Conservation (phyloP, 2,329 filamentous ascomycete species). For the Aspergillus fructus region DNA sequence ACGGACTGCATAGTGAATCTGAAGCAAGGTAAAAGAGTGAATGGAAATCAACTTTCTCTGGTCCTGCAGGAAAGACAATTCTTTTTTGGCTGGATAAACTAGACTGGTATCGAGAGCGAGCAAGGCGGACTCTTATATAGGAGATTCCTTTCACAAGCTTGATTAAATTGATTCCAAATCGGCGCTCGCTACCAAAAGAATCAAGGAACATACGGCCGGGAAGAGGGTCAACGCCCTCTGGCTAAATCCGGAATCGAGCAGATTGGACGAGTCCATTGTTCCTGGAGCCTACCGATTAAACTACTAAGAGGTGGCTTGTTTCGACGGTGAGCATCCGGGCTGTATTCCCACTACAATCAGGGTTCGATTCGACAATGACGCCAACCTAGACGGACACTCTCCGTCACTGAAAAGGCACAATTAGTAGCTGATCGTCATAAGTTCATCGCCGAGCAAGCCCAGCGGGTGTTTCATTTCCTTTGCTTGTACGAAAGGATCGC, state of each 20-base stretch:
- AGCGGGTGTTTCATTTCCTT: background rate
- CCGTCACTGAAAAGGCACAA: slow-evolving; percentile 17
- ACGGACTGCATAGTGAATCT: slow-evolving; percentile 7
- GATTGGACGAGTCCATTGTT: too few species aligned
- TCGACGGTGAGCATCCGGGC: background rate
- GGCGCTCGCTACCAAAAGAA: slow-evolving; percentile 10
- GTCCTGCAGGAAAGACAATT: background rate
- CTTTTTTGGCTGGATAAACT: background rate
- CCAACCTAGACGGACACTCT: slow-evolving; percentile 9
- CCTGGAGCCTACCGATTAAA: too few species aligned
- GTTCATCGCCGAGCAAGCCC: background rate
- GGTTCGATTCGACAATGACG: background rate
- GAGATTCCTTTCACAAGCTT: background rate
- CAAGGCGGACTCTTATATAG: background rate
- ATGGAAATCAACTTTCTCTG: background rate
- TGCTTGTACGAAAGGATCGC: background rate
- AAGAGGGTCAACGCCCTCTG: background rate
- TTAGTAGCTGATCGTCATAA: slow-evolving; percentile 17
- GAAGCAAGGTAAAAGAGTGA: too few species aligned
- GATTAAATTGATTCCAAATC: background rate
- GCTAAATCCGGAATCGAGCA: too few species aligned
- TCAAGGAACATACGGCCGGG: slow-evolving; percentile 9
- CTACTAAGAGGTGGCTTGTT: too few species aligned
- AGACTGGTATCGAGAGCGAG: background rate
- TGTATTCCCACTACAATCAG: background rate